Evolutionary conservation across 768 basidiomycete species (phyloP).

Genomic region (Tricholoma furcatifolium): DNA sequence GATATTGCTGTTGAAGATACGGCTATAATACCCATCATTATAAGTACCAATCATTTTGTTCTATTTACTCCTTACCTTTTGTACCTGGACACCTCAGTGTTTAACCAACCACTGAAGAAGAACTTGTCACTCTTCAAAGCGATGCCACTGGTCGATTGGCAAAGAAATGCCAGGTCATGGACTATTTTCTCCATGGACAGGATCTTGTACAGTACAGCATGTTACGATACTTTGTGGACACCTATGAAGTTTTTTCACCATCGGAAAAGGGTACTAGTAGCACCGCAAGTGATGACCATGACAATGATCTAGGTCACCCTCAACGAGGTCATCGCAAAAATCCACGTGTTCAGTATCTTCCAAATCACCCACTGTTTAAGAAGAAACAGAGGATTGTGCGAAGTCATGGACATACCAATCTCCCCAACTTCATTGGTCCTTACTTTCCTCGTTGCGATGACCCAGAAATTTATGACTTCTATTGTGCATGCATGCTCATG

Average conservation of each 20-base stretch:
- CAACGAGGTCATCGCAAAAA: neutral
- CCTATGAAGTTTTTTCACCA: too few species aligned
- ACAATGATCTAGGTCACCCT: neutral
- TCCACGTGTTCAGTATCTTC: neutral
- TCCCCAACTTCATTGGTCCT: slow-evolving; percentile 36
- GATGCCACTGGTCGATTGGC: neutral
- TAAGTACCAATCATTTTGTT: too few species aligned
- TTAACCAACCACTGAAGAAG: too few species aligned
- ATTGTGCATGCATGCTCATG: slow-evolving; percentile 29
- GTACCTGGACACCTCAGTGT: too few species aligned
- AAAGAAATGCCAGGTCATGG: neutral
- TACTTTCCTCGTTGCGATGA: slow-evolving; percentile 32
- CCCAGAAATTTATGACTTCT: slow-evolving; percentile 21
- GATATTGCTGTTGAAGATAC: too few species aligned
- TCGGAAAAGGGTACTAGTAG: too few species aligned
- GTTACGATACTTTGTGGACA: neutral
- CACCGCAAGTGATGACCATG: neutral
- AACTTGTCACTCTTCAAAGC: slow-evolving; percentile 1
- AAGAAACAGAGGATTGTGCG: slow-evolving; percentile 20
- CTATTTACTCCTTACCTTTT: too few species aligned
- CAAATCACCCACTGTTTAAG: slow-evolving; percentile 2
- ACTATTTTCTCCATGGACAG: neutral
- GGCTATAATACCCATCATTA: too few species aligned
- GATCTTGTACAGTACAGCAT: neutral
- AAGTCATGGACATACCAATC: slow-evolving; percentile 21